These are phyloP conservation scores for Phytophthora chlamydospora DNA, from an alignment of 352 stramenopile species.

Conservation along the genomic window DNA sequence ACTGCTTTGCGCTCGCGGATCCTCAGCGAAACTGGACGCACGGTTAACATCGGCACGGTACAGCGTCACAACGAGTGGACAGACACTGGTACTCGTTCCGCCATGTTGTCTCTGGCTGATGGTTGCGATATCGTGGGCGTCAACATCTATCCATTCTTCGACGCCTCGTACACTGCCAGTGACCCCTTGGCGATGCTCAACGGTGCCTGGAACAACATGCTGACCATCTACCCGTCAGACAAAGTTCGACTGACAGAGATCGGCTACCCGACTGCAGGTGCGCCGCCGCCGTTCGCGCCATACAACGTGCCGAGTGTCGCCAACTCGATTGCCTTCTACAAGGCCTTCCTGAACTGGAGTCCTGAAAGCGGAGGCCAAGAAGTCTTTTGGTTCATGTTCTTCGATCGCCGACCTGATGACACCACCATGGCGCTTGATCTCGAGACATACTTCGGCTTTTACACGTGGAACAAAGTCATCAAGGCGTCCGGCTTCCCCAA, in stretches of 20 bases:
- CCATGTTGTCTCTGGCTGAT: constrained; percentile 54
- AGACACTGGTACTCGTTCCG: constrained; percentile 19
- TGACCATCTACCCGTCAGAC: constrained; percentile 40
- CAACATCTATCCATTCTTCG: constrained; percentile 86
- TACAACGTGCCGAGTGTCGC: constrained; percentile 58
- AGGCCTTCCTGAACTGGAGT: constrained; percentile 67
- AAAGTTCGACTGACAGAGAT: constrained; percentile 79
- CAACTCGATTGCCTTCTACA: constrained; percentile 64
- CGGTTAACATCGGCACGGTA: constrained; percentile 69
- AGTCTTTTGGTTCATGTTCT: constrained; percentile 87
- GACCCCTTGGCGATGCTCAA: constrained; percentile 60
- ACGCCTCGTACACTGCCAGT: constrained; percentile 52
- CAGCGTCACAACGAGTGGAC: constrained; percentile 76
- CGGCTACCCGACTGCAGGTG: constrained; percentile 57
- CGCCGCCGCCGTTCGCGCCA: constrained; percentile 36
- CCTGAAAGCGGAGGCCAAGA: constrained; percentile 49
- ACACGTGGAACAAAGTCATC: constrained; percentile 42
- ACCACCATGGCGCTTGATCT: constrained; percentile 52
- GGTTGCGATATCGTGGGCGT: constrained; percentile 79
- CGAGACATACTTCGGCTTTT: constrained; percentile 82
- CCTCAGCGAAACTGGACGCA: constrained; percentile 34
- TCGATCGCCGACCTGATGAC: constrained; percentile 63
- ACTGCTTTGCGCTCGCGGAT: constrained; percentile 38
- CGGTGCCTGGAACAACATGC: constrained; percentile 62
- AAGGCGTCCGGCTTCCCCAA: constrained; percentile 56